Evolutionary conservation across 2,329 filamentous ascomycete genomes (phyloP), one percentile per base, ranked within the genome.

Genomic region (Talaromyces marneffei): DNA sequence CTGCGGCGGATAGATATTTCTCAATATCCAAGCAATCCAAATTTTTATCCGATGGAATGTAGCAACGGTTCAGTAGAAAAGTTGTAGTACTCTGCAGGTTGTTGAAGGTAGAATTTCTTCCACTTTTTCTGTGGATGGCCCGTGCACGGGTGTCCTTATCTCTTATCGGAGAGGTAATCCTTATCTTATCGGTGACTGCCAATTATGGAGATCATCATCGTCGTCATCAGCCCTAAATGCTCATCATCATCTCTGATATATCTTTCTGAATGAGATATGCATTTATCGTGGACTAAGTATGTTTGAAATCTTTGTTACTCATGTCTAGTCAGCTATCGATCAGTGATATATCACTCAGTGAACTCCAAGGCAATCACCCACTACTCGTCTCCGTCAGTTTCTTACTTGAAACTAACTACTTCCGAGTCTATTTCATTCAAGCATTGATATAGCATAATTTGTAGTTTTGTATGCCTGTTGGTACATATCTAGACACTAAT

Each of bases 111-210:
- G 27, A 56, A 52, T 46, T 59, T 62, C 48, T 29, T 35, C 39
- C 16, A 40, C 54, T 39, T 55, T 61, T 57, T 59, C 33, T 54
- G 59, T 62, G 56, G 59, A 57, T 71, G 72, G 72, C 67, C 74
- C 69, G 72, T 76, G 73, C 72, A 67, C 65, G 66, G 67, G 65
- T 12, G 9, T 23, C 5, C 57, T 60, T 59, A 53, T 59, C 57
- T 31, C 57, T 59, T 59, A 59, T 59, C 57, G 44, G 8, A 5
- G n/a, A n/a, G n/a, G n/a, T 8, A 10, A 12, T 37, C 59, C 69
- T 71, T 75, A 74, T 75, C 74, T 75, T 74, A 74, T 72, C 70
- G 68, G 39, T 14, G 23, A 10, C 18, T 40, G 9, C 59, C 52
- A 1, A 37, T 35, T 39, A 12, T 33, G 59, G 33, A n/a, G 33